A percentile compares a stretch with the other conserved stretches of the same genome.
These are phyloP conservation scores for Diaporthe nobilis DNA, from an alignment of 2,329 filamentous ascomycete species.

Conservation along the genomic window DNA sequence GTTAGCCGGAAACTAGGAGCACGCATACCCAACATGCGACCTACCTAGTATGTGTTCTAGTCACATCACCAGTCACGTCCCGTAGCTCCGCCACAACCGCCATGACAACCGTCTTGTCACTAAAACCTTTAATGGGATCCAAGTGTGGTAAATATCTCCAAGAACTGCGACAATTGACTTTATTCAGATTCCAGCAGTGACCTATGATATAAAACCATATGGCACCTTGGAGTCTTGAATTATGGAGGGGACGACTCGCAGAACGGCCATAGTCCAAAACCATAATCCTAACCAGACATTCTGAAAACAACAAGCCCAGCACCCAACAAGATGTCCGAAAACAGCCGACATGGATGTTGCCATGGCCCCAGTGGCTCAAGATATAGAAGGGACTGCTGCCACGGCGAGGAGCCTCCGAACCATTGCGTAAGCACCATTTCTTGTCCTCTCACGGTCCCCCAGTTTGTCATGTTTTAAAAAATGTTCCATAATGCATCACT, in stretches of 20 bases:
- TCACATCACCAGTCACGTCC: not conserved
- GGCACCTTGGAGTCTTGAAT: not conserved
- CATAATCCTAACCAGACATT: not conserved
- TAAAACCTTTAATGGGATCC: not conserved
- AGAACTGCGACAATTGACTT: not conserved
- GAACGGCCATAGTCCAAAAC: no score
- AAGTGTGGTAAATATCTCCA: no score
- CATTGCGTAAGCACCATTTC: not conserved
- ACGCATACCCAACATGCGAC: no score
- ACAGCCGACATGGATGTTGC: not conserved
- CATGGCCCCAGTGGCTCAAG: not conserved
- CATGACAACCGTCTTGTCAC: not conserved
- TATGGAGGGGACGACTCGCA: not conserved
- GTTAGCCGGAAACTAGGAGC: no score
- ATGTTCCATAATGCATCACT: no score
- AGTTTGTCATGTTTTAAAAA: no score
- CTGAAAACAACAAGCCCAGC: not conserved
- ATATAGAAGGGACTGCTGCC: slow-evolving; percentile 17
- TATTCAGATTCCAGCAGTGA: not conserved
- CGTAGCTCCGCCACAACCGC: not conserved
- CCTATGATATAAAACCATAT: not conserved
- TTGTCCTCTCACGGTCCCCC: no score
- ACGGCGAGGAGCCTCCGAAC: not conserved
- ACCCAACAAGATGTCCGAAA: not conserved
- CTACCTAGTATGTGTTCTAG: no score